phyloP scores from a whole-genome alignment of 1,284 basidiomycete genomes.

The Schizophyllum commune region DNA sequence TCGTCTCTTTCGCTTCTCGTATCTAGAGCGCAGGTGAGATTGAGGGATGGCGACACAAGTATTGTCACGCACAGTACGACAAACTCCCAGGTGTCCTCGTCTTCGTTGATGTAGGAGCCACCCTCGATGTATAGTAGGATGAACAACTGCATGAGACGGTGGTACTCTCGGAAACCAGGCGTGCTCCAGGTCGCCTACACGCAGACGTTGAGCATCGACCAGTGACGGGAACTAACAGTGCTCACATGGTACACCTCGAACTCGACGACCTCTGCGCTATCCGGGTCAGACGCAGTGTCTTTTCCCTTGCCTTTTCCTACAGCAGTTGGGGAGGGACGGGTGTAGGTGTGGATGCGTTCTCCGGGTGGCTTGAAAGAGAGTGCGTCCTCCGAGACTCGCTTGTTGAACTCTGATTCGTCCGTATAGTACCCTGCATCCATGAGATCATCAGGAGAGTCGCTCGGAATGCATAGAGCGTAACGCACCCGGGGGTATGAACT shows the following conservation, averaged over 20 bases:
- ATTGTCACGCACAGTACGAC: conserved; percentile 54
- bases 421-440: conserved; percentile 48
- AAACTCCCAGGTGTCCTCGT: conserved; percentile 88
- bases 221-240: conserved; percentile 9
- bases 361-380: conserved; percentile 72
- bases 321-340: conserved; percentile 36
- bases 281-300: conserved; percentile 33
- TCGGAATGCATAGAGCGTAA: neutral
- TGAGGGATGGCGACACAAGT: neutral
- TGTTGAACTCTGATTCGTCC: conserved; percentile 56
- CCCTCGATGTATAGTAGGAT: conserved; percentile 94
- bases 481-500: conserved; percentile 74
- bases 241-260: conserved; percentile 86
- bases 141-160: conserved; percentile 92
- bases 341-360: conserved; percentile 70
- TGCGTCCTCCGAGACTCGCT: conserved; percentile 69
- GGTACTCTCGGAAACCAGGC: conserved; percentile 87
- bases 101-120: conserved; percentile 88
- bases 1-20: conserved; percentile 71
- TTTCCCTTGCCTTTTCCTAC: conserved; percentile 46
- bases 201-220: neutral
- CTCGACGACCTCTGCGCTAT: conserved; percentile 53
- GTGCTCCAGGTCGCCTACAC: conserved; percentile 76
- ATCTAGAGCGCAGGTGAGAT: conserved; percentile 37
- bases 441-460: neutral